Conservation (phyloP, 2,329 filamentous ascomycete genomes). For the Fusarium dimerum region DNA sequence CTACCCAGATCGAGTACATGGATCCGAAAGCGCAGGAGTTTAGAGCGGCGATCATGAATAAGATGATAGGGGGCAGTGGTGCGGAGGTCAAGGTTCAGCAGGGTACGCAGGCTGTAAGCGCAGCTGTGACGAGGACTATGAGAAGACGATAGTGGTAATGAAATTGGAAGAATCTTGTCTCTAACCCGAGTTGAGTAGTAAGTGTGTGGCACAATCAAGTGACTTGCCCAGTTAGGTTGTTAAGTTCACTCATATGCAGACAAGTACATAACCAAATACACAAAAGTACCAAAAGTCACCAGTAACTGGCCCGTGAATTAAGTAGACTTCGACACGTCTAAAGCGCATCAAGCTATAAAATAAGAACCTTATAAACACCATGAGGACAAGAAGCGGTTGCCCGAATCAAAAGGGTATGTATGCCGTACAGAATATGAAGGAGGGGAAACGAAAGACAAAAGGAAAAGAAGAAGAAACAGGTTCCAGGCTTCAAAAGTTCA, state of each 20-base stretch:
- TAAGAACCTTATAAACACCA: no score
- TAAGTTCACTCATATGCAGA: no score
- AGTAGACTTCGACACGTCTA: no score
- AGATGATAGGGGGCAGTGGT: slow-evolving; percentile 38
- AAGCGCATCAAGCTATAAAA: no score
- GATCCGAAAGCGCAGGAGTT: slow-evolving; percentile 50
- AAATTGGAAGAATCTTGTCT: background rate
- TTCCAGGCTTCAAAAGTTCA: background rate
- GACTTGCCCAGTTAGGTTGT: no score
- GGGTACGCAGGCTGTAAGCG: slow-evolving; percentile 4
- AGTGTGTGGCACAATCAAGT: background rate
- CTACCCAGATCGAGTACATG: slow-evolving; percentile 56
- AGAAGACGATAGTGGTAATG: slow-evolving; percentile 20
- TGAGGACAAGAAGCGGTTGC: background rate
- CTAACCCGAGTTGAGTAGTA: slow-evolving; percentile 1
- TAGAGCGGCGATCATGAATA: slow-evolving; percentile 46
- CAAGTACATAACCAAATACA: no score
- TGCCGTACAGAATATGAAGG: background rate
- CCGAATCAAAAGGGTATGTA: background rate
- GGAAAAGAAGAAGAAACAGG: background rate
- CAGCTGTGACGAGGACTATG: slow-evolving; percentile 20
- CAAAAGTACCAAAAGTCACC: no score
- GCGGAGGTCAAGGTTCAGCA: slow-evolving; percentile 15
- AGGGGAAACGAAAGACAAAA: background rate
- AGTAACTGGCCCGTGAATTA: no score